Percentiles rank a stretch among this genome's conserved stretches.
Evolutionary conservation across 805 yeast species (phyloP).

Genomic region (Allodekkera sacchari): DNA sequence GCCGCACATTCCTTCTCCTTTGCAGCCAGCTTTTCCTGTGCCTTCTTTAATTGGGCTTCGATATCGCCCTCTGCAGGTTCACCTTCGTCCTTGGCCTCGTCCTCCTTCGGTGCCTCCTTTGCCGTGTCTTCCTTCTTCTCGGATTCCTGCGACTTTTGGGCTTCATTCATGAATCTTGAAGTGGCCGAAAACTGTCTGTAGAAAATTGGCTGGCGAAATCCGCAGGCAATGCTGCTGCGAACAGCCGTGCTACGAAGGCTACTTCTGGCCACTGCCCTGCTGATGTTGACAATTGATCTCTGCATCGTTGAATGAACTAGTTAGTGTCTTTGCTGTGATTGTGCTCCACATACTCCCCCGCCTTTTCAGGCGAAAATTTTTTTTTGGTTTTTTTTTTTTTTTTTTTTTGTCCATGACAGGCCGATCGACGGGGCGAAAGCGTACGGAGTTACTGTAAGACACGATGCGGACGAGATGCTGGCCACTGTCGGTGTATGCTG

Average conservation of each 20-base stretch:
- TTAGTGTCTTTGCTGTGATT: too few relatives aligned
- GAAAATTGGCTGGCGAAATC: constrained; percentile 1
- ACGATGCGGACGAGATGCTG: too few relatives aligned
- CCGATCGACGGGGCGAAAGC: too few relatives aligned
- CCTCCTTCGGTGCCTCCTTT: constrained; percentile 9
- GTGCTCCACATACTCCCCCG: background rate
- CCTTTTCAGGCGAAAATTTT: background rate
- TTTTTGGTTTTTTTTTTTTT: background rate
- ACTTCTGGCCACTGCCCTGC: too few relatives aligned
- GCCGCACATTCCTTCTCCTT: constrained; percentile 73
- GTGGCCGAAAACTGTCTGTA: constrained; percentile 18
- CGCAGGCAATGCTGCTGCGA: too few relatives aligned
- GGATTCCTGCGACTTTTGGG: constrained; percentile 11
- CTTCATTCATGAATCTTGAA: constrained; percentile 22
- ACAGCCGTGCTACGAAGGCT: too few relatives aligned
- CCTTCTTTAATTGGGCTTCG: constrained; percentile 26
- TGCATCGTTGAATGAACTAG: too few relatives aligned
- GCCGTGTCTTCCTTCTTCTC: constrained; percentile 12
- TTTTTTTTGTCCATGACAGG: too few relatives aligned
- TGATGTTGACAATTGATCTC: too few relatives aligned
- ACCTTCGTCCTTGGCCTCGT: constrained; percentile 9
- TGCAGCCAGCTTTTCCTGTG: constrained; percentile 45
- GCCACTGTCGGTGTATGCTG: too few relatives aligned
- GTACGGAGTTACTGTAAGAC: too few relatives aligned
- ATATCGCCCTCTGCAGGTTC: constrained; percentile 17